phyloP scores from a whole-genome alignment of 2,329 filamentous ascomycete genomes.

The Cladobotryum protrusum region DNA sequence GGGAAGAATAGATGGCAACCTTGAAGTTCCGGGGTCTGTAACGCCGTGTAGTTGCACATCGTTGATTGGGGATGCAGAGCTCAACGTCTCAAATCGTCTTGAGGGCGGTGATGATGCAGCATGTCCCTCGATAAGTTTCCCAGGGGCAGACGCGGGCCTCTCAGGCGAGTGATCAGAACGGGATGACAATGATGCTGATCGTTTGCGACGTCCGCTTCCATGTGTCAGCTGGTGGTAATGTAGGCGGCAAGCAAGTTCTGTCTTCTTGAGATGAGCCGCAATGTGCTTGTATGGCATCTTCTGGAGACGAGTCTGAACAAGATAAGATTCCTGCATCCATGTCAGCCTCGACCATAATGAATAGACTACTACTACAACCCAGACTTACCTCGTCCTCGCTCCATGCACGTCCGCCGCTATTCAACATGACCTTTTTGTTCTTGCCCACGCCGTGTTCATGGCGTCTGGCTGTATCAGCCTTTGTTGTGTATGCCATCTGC shows the following conservation, averaged over 20 bases:
- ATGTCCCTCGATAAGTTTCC: conserved; percentile 43
- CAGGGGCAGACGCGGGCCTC: conserved; percentile 41
- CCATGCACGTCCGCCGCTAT: conserved; percentile 74
- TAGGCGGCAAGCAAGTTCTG: conserved; percentile 77
- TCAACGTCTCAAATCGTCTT: conserved; percentile 38
- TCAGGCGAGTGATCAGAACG: conserved; percentile 47
- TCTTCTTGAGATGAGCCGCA: conserved; percentile 78
- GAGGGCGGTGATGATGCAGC: conserved; percentile 46
- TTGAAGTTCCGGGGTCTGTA: conserved; percentile 38
- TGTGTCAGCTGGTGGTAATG: conserved; percentile 84
- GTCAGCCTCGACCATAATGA: conserved; percentile 10
- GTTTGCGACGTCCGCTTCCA: conserved; percentile 73
- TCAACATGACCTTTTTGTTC: conserved; percentile 61
- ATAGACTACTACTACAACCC: neutral
- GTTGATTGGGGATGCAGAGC: conserved; percentile 38
- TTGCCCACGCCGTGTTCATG: conserved; percentile 57
- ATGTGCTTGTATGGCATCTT: conserved; percentile 93
- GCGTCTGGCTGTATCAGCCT: conserved; percentile 49
- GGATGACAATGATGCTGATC: conserved; percentile 64
- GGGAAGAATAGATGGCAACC: conserved; percentile 57
- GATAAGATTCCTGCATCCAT: conserved; percentile 66
- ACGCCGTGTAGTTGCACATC: conserved; percentile 50
- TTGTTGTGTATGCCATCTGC: conserved; percentile 41
- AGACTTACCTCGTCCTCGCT: conserved; percentile 72
- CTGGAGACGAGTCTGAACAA: conserved; percentile 75